phyloP scores from a whole-genome alignment of 2,329 filamentous ascomycete species.

The Catunica adiposa region DNA sequence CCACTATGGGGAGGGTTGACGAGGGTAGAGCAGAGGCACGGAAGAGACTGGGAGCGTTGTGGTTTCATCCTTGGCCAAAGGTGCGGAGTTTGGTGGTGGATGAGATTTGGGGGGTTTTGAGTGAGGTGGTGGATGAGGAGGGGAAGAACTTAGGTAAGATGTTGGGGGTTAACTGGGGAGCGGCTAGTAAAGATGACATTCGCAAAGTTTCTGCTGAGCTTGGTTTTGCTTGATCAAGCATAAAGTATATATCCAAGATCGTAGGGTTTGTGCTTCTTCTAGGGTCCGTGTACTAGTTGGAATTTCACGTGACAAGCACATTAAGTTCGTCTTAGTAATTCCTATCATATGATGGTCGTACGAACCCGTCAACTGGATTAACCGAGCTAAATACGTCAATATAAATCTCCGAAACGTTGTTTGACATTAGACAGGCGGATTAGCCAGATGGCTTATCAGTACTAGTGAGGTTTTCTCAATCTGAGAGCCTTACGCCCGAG shows the following conservation, averaged over 20 bases:
- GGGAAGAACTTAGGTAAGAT: constrained; percentile 15
- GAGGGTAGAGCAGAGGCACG: constrained; percentile 34
- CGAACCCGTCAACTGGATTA: too few species aligned
- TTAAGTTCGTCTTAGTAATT: too few species aligned
- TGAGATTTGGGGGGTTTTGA: constrained; percentile 36
- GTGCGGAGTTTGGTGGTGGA: constrained; percentile 46
- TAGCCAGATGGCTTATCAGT: too few species aligned
- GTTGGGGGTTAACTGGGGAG: constrained; percentile 41
- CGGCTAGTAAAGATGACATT: constrained; percentile 32
- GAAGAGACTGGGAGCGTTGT: constrained; percentile 53
- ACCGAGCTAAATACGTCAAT: too few species aligned
- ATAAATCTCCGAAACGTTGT: too few species aligned
- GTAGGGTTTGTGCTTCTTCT: neutral
- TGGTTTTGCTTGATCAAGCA: constrained; percentile 21
- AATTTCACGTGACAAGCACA: neutral
- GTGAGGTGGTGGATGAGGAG: constrained; percentile 19
- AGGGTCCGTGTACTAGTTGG: neutral
- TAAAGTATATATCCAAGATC: neutral
- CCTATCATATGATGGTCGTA: too few species aligned
- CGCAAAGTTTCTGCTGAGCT: constrained; percentile 28
- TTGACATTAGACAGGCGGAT: too few species aligned
- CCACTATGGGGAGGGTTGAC: constrained; percentile 13
- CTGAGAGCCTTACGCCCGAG: neutral
- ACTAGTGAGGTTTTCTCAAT: neutral
- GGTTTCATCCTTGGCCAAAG: constrained; percentile 68